Percentiles rank a stretch among this genome's conserved stretches.
These are phyloP conservation scores for Lactarius quietus DNA, from an alignment of 768 basidiomycete genomes.

Conservation along the genomic window DNA sequence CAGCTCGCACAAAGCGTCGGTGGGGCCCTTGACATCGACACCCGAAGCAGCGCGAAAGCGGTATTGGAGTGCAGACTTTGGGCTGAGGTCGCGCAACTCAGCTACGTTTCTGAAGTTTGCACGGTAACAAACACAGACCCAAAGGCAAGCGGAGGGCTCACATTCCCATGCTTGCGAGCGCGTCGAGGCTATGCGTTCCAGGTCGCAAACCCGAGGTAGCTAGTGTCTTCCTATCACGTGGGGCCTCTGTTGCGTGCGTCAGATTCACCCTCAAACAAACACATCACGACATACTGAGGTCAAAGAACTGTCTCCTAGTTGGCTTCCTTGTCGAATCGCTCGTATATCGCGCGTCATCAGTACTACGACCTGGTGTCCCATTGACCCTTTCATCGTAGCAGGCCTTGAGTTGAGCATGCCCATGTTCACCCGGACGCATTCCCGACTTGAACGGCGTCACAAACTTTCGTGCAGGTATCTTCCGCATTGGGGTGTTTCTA, in stretches of 20 bases:
- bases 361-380: neutral
- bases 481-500: slow-evolving; percentile 11
- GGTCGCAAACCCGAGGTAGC: slow-evolving; percentile 50
- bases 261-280: neutral
- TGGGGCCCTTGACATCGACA: slow-evolving; percentile 32
- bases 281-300: slow-evolving; percentile 15
- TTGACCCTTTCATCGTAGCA: slow-evolving; percentile 1
- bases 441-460: slow-evolving; percentile 58
- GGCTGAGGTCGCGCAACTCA: slow-evolving; percentile 16
- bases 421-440: slow-evolving; percentile 44
- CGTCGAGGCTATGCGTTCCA: slow-evolving; percentile 41
- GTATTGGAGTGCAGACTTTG: slow-evolving; percentile 18
- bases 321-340: neutral
- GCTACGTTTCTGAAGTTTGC: slow-evolving; percentile 18
- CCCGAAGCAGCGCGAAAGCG: neutral
- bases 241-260: neutral
- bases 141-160: slow-evolving; percentile 27
- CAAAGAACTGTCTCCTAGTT: slow-evolving; percentile 16
- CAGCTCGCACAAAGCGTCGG: slow-evolving; percentile 54
- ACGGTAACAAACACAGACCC: neutral
- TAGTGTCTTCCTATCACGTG: slow-evolving; percentile 42
- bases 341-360: neutral
- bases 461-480: slow-evolving; percentile 37
- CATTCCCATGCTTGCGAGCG: slow-evolving; percentile 52
- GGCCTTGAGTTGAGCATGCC: slow-evolving; percentile 29